phyloP scores from a whole-genome alignment of 164 flowering plant genomes.

The Warburgia ugandensis region DNA sequence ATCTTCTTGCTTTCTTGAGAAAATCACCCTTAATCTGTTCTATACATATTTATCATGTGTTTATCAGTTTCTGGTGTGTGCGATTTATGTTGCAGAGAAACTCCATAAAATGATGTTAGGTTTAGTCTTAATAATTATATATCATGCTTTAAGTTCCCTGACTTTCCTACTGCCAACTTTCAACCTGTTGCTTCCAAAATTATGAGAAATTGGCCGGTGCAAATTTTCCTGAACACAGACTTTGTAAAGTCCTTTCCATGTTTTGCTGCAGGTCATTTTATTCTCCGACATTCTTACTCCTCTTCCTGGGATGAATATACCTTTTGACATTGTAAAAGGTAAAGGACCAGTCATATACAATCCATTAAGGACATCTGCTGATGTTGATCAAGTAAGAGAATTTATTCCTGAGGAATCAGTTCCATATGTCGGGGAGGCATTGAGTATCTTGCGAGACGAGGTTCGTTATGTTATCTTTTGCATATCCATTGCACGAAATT shows the following conservation, averaged over 20 bases:
- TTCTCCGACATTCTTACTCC: constrained; percentile 98
- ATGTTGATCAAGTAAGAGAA: constrained; percentile 82
- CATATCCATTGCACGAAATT: not conserved
- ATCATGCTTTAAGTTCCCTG: too few relatives aligned
- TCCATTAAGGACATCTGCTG: constrained; percentile 54
- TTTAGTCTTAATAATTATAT: too few relatives aligned
- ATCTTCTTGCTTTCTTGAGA: too few relatives aligned
- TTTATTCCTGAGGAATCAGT: constrained; percentile 80
- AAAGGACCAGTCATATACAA: constrained; percentile 86
- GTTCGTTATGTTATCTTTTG: constrained; percentile 21
- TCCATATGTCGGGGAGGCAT: constrained; percentile 94
- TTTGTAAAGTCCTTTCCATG: not conserved
- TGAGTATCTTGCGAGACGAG: constrained; percentile 72
- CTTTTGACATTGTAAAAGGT: constrained; percentile 95
- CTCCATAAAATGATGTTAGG: too few relatives aligned
- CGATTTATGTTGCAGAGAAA: too few relatives aligned
- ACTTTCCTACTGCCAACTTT: too few relatives aligned
- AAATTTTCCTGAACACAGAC: too few relatives aligned
- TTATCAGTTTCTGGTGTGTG: too few relatives aligned
- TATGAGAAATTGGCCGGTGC: too few relatives aligned
- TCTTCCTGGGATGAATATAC: constrained; percentile 93
- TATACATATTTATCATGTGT: too few relatives aligned
- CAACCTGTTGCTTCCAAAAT: too few relatives aligned
- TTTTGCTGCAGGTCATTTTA: constrained; percentile 64
- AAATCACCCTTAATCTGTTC: too few relatives aligned